Evolutionary conservation across 2,329 filamentous ascomycete genomes (phyloP).

Genomic region (Diaporthe destruens): DNA sequence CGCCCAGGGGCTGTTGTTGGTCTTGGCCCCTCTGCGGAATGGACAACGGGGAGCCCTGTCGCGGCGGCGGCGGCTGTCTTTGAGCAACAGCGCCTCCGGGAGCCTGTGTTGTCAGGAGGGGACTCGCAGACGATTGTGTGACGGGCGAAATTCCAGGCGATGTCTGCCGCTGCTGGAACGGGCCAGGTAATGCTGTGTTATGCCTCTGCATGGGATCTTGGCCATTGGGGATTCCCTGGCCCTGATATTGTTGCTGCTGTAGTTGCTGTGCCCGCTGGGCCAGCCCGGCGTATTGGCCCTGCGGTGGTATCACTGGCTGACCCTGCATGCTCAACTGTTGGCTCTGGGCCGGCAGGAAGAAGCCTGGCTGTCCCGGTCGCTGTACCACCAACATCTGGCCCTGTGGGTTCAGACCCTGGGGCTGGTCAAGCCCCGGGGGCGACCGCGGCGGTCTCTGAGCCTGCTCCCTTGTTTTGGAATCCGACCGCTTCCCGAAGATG

Average conservation of each 20-base stretch:
- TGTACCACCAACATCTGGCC: constrained; percentile 37
- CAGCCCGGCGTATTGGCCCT: constrained; percentile 39
- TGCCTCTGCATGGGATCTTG: constrained; percentile 26
- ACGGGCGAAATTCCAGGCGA: constrained; percentile 41
- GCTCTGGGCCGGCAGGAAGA: constrained; percentile 34
- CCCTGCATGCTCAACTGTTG: constrained; percentile 40
- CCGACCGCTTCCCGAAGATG: constrained; percentile 44
- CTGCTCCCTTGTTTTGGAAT: constrained; percentile 43
- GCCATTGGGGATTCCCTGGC: constrained; percentile 12
- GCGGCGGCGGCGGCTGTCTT: constrained; percentile 38
- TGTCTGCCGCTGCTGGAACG: constrained; percentile 17
- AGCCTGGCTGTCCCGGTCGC: constrained; percentile 35
- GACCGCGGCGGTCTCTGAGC: constrained; percentile 37
- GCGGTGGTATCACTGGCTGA: constrained; percentile 38
- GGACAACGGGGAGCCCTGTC: constrained; percentile 34
- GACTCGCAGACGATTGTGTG: constrained; percentile 39
- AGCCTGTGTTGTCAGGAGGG: constrained; percentile 33
- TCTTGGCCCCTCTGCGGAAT: constrained; percentile 10
- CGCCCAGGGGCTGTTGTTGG: constrained; percentile 33
- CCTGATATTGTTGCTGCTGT: constrained; percentile 34
- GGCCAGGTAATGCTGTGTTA: background rate
- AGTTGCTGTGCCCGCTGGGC: constrained; percentile 35
- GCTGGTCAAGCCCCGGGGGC: constrained; percentile 38
- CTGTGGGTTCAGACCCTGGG: constrained; percentile 38
- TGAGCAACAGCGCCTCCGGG: constrained; percentile 7